Base-by-base conservation (phyloP, 1,284 basidiomycete species). In the Mrakiaceae sp. region DNA sequence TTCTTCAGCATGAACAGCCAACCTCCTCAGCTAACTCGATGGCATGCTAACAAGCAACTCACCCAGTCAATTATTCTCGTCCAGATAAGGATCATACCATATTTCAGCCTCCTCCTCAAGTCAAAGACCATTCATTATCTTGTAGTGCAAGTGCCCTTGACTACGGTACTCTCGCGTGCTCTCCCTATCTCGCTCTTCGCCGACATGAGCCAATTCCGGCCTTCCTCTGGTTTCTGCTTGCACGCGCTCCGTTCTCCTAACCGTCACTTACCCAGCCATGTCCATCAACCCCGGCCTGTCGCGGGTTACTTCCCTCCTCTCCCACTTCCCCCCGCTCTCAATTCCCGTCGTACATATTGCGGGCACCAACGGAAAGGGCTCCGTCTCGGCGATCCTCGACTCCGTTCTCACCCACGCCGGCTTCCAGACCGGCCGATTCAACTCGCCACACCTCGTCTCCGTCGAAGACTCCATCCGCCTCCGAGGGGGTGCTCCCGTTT, bases 281-380 rank as follows among this genome's bases (percentile, higher is more conserved):
- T 66, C 64, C 58, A 92, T 97, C 72, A 84, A 88, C 68, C 83
- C 96, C 8, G 84, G 85, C 1, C 80, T 96, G 1, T 79, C 85
- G 51, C 83, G 90, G 4, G 85, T 97, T 69, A 73, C 73, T 39
- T 75, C 69, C 5, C 79, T 96, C 2, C 80, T 87, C 60, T 67
- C 73, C 4, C 74, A 80, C 62, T 79, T 97, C 2, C 85, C 84
- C 0, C 78, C 81, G 0, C 85, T 87, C 71, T 82, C 78, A 0
- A 83, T 90, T 2, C 94, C 93, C 0, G 90, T 94, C 1, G 81
- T 93, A 50, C 96, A 98, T 73, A 82, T 98, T 61, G 87, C 92
- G 4, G 95, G 96, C 0, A 99, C 96, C 0, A 98, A 99, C 76
- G 95, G 95, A 44, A 99, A 99, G 76, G 96, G 96, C 43, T 93